Base-by-base conservation (phyloP, 2,329 filamentous ascomycete genomes). In the Pestalotiopsis sp. region DNA sequence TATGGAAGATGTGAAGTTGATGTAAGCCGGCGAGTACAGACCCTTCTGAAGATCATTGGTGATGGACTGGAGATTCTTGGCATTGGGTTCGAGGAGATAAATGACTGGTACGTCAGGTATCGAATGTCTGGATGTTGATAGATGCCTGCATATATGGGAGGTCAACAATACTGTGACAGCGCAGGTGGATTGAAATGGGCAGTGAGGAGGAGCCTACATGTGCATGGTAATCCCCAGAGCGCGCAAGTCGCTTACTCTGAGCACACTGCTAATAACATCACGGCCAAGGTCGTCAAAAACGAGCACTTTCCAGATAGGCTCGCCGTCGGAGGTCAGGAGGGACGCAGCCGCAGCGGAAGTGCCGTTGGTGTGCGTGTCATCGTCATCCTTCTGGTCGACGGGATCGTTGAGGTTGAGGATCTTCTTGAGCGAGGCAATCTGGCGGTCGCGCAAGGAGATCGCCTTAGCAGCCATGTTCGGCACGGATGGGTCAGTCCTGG, bases 61-160 rank as follows among this genome's bases (percentile, higher is more conserved):
- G 70, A 99, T 95, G 60, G 87, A 85, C 77, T 95, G 87, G 63
- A 98, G 86, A 79, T 98, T 98, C 70, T 90, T 85, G 11, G 89
- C 79, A 12, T 90, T 97, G 17, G 96, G 96, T 76, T 99, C 95
- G 75, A 99, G 87, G n/a, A 99, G 88, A 78, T 99, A 99, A 70
- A 99, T 91, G 70, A 96, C 96, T 4, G 96, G 95, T 11, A 98
- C 96, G 80, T 99, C 96, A 68, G 95, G 95, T 73, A 99, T 99
- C 36, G 94, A 90, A 79, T 97, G 94, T 77, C 96, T 89, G 69
- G 90, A 87, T 59, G 92, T 91, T 75, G 91, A 89, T 78, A 98
- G 92, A 79, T 95, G 94, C 85, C 93, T 93, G 64, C 27, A 58
- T 65, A 25, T 3, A 58, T 68, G 40, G 62, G 61, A 56, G 66